Conservation (phyloP, 2,329 filamentous ascomycete species). For the Tolypocladium ophioglossoides region DNA sequence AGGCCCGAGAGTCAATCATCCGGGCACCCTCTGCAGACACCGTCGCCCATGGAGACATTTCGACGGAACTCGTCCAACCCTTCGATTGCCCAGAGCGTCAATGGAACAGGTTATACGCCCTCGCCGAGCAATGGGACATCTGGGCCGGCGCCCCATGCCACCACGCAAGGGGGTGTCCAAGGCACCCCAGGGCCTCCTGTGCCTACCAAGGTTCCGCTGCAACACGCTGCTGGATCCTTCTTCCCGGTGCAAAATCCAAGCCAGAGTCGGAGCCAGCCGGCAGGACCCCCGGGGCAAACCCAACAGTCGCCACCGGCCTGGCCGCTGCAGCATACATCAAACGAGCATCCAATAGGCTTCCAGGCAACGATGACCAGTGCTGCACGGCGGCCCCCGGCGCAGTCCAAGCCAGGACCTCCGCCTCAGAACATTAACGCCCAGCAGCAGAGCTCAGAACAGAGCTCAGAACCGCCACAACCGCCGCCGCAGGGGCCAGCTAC, state of each 20-base stretch:
- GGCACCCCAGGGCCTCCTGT: constrained; percentile 1
- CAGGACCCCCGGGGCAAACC: neutral
- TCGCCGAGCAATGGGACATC: constrained; percentile 1
- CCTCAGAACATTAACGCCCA: neutral
- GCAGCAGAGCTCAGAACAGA: neutral
- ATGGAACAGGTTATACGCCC: constrained; percentile 1
- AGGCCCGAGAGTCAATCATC: constrained; percentile 8
- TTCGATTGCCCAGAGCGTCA: neutral
- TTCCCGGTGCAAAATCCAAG: constrained; percentile 1
- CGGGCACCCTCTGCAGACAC: constrained; percentile 4
- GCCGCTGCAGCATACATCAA: neutral
- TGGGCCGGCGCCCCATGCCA: neutral
- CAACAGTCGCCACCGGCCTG: neutral
- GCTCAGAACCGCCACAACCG: neutral
- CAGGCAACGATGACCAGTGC: neutral
- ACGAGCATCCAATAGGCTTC: constrained; percentile 2
- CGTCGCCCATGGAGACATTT: constrained; percentile 6
- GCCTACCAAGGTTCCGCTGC: constrained; percentile 2
- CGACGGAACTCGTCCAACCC: constrained; percentile 6
- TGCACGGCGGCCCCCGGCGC: neutral
- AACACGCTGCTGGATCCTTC: neutral
- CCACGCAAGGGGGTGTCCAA: no score
- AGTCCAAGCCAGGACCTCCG: neutral
- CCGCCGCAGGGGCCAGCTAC: neutral
- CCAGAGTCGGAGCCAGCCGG: neutral